Evolutionary conservation across 768 basidiomycete genomes (phyloP), one percentile per base, ranked within the genome.

Genomic region (Amyloporia xantha): DNA sequence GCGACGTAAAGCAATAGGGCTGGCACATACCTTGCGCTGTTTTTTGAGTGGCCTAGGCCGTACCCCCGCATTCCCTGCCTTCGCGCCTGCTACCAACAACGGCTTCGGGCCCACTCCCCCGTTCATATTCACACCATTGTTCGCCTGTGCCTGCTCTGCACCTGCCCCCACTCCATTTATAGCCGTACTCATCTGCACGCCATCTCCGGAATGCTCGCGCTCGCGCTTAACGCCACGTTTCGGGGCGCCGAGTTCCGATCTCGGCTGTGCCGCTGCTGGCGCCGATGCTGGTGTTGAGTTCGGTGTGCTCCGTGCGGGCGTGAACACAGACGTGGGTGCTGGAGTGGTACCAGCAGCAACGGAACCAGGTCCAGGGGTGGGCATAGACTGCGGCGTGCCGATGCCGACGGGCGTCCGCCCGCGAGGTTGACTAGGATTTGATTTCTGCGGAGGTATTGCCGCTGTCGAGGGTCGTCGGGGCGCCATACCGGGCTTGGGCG

Each of bases 11-110:
- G 38, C 17, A 33, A 6, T 28, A 24, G 35, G 19, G 19, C 25
- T n/a, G n/a, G n/a, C n/a, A 38, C 39, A 72, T 80, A 87, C 86
- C 79, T 85, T 71, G 53, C 83, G 75, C 60, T 80, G 84, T 66
- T 85, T 88, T 75, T 89, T 89, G 37, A 82, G 60, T 19, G 86
- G 86, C 55, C 86, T 72, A 24, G 85, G 84, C 48, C 81, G 71
- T 12, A 73, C 76, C 40, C 73, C 76, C 6, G 71, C 72, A 30
- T 69, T 71, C 15, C 84, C 84, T 9, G 82, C 78, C 57, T 78
- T 79, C 23, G 81, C 74, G 55, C 74, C 53, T 42, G 53, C 74
- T 13, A 77, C 72, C 11, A 76, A 20, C 37, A 36, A 23, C 13
- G 57, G 35, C 40, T 35, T 36, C 2, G 45, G 17, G 39, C 43